Percentiles rank a stretch among this genome's conserved stretches.
Evolutionary conservation across 2,329 filamentous ascomycete species (phyloP).

Genomic region (Alternaria incomplexa): DNA sequence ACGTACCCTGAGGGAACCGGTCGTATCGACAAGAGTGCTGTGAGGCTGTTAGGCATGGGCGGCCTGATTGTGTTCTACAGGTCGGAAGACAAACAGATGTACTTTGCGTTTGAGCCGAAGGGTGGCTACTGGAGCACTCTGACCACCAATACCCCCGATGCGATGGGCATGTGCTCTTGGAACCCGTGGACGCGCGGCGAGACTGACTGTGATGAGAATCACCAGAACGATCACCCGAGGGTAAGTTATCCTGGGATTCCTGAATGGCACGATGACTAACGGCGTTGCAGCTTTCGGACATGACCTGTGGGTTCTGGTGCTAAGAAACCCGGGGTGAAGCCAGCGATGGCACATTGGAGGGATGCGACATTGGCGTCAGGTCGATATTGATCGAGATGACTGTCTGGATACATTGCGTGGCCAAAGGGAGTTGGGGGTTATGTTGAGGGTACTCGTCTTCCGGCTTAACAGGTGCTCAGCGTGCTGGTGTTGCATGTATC

Average conservation of each 20-base stretch:
- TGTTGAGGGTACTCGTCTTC: not conserved
- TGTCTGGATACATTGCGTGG: not conserved
- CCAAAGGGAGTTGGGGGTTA: not conserved
- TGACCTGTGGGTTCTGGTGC: slow-evolving; percentile 2
- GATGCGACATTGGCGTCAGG: not conserved
- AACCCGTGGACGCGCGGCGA: not conserved
- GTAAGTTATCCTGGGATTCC: not conserved
- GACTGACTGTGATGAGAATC: not conserved
- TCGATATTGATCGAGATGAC: not conserved
- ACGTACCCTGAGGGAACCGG: not conserved
- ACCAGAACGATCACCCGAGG: not conserved
- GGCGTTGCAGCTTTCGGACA: not conserved
- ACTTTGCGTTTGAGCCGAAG: not conserved
- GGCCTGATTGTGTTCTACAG: not conserved
- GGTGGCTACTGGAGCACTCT: slow-evolving; percentile 5
- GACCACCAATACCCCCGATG: not conserved
- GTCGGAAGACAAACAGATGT: not conserved
- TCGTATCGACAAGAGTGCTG: not conserved
- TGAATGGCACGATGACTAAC: not conserved
- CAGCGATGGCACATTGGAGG: not conserved
- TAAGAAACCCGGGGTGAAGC: not conserved
- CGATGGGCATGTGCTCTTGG: not conserved
- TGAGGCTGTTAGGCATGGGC: not conserved
- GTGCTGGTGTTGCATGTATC: not conserved
- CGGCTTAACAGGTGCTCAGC: not conserved